A percentile compares a stretch with the other conserved stretches of the same genome.
Evolutionary conservation across 2,329 filamentous ascomycete species (phyloP).

Genomic region (Myriosclerotinia scirpicola): DNA sequence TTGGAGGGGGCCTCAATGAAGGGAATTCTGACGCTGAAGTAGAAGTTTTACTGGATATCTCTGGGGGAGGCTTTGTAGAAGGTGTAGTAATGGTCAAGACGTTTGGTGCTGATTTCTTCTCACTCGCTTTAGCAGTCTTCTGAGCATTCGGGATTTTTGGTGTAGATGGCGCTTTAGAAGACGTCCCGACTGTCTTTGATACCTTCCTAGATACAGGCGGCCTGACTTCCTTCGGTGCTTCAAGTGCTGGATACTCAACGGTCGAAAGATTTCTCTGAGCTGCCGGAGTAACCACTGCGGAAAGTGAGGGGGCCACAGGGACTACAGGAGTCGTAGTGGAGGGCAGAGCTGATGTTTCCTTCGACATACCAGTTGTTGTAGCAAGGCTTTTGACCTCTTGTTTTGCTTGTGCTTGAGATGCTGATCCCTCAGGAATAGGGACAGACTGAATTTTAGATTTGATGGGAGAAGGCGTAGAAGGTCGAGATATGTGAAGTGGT

Average conservation of each 20-base stretch:
- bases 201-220: slow-evolving; percentile 21
- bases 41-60: slow-evolving; percentile 29
- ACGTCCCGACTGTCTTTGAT: slow-evolving; percentile 25
- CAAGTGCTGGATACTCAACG: slow-evolving; percentile 63
- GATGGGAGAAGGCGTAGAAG: slow-evolving; percentile 30
- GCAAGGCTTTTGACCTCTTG: slow-evolving; percentile 49
- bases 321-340: slow-evolving; percentile 28
- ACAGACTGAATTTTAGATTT: slow-evolving; percentile 6
- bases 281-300: background rate
- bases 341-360: slow-evolving; percentile 44
- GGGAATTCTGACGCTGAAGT: slow-evolving; percentile 48
- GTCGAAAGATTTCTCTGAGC: slow-evolving; percentile 5
- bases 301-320: slow-evolving; percentile 49
- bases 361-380: slow-evolving; percentile 49
- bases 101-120: slow-evolving; percentile 38
- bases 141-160: slow-evolving; percentile 18
- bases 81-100: slow-evolving; percentile 47
- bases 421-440: background rate
- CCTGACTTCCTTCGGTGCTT: slow-evolving; percentile 35
- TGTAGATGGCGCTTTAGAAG: slow-evolving; percentile 21
- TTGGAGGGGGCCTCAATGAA: slow-evolving; percentile 46
- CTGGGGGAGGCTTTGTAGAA: slow-evolving; percentile 35
- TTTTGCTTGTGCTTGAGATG: slow-evolving; percentile 40
- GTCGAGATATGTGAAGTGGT: slow-evolving; percentile 37
- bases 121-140: slow-evolving; percentile 28